Conservation (phyloP, 2,329 filamentous ascomycete genomes). For the Ascochyta pisi region DNA sequence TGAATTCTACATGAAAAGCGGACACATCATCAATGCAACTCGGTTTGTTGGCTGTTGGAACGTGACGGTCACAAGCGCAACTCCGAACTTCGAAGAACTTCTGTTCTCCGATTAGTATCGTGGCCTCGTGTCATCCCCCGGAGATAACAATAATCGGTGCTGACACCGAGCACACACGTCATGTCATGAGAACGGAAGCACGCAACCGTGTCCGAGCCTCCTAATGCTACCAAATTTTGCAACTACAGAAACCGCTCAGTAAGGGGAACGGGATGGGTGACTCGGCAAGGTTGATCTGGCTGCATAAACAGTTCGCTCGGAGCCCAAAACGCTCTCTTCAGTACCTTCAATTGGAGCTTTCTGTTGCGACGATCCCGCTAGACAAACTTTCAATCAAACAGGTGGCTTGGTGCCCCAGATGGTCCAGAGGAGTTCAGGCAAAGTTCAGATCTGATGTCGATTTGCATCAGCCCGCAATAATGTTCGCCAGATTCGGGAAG, state of each 20-base stretch:
- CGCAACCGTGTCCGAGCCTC: background rate
- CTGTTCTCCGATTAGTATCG: background rate
- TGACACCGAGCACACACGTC: conserved; percentile 2
- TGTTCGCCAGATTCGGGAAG: background rate
- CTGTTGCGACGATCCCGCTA: background rate
- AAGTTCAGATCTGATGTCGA: background rate
- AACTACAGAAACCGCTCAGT: background rate
- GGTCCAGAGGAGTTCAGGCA: background rate
- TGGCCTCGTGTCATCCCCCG: background rate
- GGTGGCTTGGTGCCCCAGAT: background rate
- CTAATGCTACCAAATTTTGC: conserved; percentile 1
- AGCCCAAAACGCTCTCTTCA: background rate
- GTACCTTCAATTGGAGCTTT: background rate
- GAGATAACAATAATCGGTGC: background rate
- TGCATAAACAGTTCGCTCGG: background rate
- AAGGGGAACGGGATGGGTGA: background rate
- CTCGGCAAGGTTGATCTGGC: background rate
- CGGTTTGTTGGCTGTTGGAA: background rate
- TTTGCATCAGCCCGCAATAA: background rate
- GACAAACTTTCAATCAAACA: background rate
- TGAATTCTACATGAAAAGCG: background rate
- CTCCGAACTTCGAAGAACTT: background rate
- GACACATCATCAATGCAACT: background rate
- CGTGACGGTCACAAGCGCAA: background rate
- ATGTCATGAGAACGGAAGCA: conserved; percentile 1